Base-by-base conservation (phyloP, 768 basidiomycete genomes). In the Inosperma sp. region DNA sequence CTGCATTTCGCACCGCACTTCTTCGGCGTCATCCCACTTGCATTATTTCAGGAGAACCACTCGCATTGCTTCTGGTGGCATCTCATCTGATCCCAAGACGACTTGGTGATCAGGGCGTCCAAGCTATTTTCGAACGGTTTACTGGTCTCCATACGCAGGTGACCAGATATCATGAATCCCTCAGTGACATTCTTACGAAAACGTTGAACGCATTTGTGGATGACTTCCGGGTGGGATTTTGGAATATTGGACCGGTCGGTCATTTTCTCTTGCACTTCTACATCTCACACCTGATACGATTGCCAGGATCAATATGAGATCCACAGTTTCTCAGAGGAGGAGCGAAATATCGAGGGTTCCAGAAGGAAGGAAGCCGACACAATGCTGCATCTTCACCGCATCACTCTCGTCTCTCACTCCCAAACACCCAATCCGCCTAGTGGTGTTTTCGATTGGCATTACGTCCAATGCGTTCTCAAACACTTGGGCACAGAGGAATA, bases 1-100 rank as follows among this genome's bases (percentile, higher is more conserved):
- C n/a, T n/a, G n/a, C n/a, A n/a, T 42, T 42, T 27, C 25, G 41
- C 41, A 42, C 25, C 10, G 26, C 42, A 43, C 42, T 43, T 43
- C n/a, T 43, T 29, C 16, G 26, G 26, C 42, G 26, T 25, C 16
- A 43, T 29, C 26, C 14, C 9, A 25, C 17, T 8, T 43, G 42
- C 30, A 17, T 43, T 43, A 19, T 43, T 43, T 43, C 42, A 43
- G 26, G 30, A 29, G 26, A 27, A 13, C 30, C 42, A 22, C 26
- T 19, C 26, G 16, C 21, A 17, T 27, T 25, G 21, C 26, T 29
- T 16, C 42, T 43, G 26, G 30, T 25, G 26, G 41, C 25, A 17
- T 23, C 41, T 42, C 21, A 17, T 27, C 29, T 42, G 41, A 42
- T 42, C 41, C 41, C 26, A 13, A 43, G 42, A 19, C 30, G 42